Conservation (phyloP, 2,329 filamentous ascomycete species). For the Davidsoniella virescens region DNA sequence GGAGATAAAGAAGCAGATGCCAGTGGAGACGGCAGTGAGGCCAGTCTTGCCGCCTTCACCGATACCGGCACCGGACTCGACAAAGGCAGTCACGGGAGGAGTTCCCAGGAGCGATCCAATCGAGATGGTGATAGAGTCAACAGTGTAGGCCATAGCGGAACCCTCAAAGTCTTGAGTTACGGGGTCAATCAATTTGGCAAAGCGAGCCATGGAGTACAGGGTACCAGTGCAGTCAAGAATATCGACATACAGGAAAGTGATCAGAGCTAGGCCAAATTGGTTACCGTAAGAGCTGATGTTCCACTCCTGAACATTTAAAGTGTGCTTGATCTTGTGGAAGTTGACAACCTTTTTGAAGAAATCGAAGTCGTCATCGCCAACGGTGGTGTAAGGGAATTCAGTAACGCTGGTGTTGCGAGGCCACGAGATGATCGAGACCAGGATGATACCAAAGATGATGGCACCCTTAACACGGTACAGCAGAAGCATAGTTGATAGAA, state of each 20-base stretch:
- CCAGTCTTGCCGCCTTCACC: conserved; percentile 60
- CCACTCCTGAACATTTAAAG: conserved; percentile 59
- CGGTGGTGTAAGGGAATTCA: conserved; percentile 57
- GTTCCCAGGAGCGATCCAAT: conserved; percentile 53
- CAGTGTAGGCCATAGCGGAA: conserved; percentile 63
- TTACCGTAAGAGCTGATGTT: conserved; percentile 49
- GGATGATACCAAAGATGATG: conserved; percentile 65
- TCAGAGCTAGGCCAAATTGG: conserved; percentile 65
- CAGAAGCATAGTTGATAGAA: conserved; percentile 66
- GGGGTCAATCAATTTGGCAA: conserved; percentile 47
- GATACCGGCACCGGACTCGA: conserved; percentile 61
- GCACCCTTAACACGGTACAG: conserved; percentile 78
- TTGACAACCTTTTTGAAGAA: conserved; percentile 82
- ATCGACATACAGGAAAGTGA: conserved; percentile 67
- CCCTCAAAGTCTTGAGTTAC: conserved; percentile 70
- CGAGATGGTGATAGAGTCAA: conserved; percentile 54
- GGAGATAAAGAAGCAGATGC: conserved; percentile 52
- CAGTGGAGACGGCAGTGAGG: conserved; percentile 52
- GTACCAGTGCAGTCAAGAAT: conserved; percentile 67
- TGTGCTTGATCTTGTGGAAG: conserved; percentile 60
- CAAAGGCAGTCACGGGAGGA: conserved; percentile 58
- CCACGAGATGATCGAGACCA: conserved; percentile 83
- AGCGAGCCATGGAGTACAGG: conserved; percentile 67
- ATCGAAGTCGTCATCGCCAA: conserved; percentile 57
- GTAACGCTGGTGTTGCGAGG: conserved; percentile 60